Base-by-base conservation (phyloP, 495 filamentous ascomycete genomes). In the Annulohypoxylon bovei region DNA sequence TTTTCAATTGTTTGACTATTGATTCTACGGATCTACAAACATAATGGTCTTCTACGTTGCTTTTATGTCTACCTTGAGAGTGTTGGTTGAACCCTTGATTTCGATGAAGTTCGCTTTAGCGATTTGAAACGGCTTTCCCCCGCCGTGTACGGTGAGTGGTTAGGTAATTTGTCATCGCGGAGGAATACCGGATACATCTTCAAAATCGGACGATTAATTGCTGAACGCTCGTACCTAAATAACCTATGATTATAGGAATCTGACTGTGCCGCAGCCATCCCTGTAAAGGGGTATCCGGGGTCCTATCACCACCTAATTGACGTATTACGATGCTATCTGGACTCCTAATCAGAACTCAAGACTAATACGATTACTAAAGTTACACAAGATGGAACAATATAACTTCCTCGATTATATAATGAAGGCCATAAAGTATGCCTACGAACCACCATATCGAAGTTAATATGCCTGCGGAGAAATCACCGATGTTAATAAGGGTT, bases 111-210 rank as follows among this genome's bases (percentile, higher is more conserved):
- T 9, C 44, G 6, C 3, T 4, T 14, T 4, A 27, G 44, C 5
- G 23, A 20, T 20, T 23, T 5, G 44, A 18, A 18, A 42, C n/a
- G 32, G 39, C 3, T 18, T 42, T 42, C 11, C 12, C 2, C n/a
- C 39, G 7, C 16, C 3, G 18, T 12, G 44, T 49, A 16, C 44
- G 44, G 22, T n/a, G 20, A 14, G 27, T 33, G 2, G 33, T 53
- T 53, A 18, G 27, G 27, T 33, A 1, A 53, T 53, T 53, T 53
- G 49, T 53, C 49, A 53, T 53, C 49, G 28, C 49, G 49, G 49
- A 53, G 1, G 49, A 53, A 53, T 33, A 18, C 28, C 49, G 49
- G 49, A 33, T 33, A 53, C 12, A 53, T 53, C 28, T 50, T 23
- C 22, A 14, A 27, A 50, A 27, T 28, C 18, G 23, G 23, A 50